phyloP scores from a whole-genome alignment of 306 rosid species.

The Ormosia semicastrata region DNA sequence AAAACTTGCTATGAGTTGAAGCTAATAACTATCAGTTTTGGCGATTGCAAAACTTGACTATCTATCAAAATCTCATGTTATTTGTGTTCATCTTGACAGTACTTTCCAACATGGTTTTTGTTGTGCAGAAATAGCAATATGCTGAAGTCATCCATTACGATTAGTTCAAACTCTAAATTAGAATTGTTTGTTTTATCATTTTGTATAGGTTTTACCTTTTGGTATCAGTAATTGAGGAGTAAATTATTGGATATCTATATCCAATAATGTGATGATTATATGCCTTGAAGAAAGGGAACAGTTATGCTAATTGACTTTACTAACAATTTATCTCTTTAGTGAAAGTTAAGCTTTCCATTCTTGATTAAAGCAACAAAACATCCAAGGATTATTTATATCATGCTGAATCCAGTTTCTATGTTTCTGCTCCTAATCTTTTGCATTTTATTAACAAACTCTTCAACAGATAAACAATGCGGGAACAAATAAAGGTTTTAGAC shows the following conservation, averaged over 20 bases:
- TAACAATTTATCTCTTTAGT: background rate
- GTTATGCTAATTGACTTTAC: background rate
- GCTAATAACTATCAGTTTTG: background rate
- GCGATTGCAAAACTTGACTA: background rate
- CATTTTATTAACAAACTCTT: background rate
- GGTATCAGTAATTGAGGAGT: background rate
- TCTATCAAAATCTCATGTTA: background rate
- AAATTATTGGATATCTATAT: background rate
- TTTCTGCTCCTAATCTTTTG: conserved; percentile 3
- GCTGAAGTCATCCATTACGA: too few species aligned
- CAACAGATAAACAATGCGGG: conserved; percentile 92
- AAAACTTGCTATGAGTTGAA: background rate
- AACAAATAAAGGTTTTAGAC: conserved; percentile 90
- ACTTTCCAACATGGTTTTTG: background rate
- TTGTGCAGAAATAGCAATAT: background rate
- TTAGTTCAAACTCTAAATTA: background rate
- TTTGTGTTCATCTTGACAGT: conserved; percentile 7
- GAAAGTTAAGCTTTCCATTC: background rate
- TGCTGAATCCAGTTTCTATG: background rate
- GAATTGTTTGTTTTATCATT: background rate
- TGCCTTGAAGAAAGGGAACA: background rate
- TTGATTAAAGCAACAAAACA: background rate
- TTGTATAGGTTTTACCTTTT: background rate
- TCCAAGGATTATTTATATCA: background rate
- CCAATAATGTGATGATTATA: background rate